A percentile compares a stretch with the other conserved stretches of the same genome.
Evolutionary conservation across 139 green algal genomes (phyloP).

Genomic region (Chlamydomonas asymmetrica): DNA sequence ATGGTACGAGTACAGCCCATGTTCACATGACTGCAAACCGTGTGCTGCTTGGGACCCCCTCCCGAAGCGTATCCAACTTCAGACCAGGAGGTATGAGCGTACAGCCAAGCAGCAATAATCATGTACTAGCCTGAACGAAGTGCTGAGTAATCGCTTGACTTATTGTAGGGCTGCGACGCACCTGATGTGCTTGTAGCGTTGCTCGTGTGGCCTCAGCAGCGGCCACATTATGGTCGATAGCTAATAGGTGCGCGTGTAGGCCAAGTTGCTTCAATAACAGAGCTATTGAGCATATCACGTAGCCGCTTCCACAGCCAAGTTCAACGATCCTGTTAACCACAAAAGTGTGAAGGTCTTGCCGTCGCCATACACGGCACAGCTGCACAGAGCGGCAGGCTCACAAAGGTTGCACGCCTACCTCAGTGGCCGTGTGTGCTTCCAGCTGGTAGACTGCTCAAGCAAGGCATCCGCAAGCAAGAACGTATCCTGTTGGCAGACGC

Average conservation of each 20-base stretch:
- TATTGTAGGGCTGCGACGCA: too few relatives aligned
- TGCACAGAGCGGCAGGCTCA: neutral
- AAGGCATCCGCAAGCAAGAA: slow-evolving; percentile 78
- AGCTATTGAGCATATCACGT: slow-evolving; percentile 76
- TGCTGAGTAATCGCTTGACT: too few relatives aligned
- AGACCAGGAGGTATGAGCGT: too few relatives aligned
- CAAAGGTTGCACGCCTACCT: neutral
- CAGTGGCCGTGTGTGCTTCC: neutral
- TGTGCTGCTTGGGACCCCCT: too few relatives aligned
- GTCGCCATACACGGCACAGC: neutral
- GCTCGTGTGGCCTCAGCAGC: slow-evolving; percentile 51
- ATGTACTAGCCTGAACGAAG: too few relatives aligned
- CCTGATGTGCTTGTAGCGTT: slow-evolving; percentile 61
- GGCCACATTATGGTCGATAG: slow-evolving; percentile 64
- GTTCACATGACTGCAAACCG: too few relatives aligned
- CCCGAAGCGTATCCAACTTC: too few relatives aligned
- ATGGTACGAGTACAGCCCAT: too few relatives aligned
- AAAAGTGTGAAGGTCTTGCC: neutral
- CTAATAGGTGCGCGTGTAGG: slow-evolving; percentile 32
- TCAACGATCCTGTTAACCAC: slow-evolving; percentile 59
- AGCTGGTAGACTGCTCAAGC: neutral
- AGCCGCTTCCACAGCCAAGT: slow-evolving; percentile 85
- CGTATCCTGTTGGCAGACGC: slow-evolving; percentile 58
- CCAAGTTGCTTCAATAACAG: slow-evolving; percentile 54
- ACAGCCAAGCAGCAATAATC: too few relatives aligned